Evolutionary conservation across 331 rosid genomes (phyloP), one percentile per base, ranked within the genome.

Genomic region (Stylosanthes scabra): DNA sequence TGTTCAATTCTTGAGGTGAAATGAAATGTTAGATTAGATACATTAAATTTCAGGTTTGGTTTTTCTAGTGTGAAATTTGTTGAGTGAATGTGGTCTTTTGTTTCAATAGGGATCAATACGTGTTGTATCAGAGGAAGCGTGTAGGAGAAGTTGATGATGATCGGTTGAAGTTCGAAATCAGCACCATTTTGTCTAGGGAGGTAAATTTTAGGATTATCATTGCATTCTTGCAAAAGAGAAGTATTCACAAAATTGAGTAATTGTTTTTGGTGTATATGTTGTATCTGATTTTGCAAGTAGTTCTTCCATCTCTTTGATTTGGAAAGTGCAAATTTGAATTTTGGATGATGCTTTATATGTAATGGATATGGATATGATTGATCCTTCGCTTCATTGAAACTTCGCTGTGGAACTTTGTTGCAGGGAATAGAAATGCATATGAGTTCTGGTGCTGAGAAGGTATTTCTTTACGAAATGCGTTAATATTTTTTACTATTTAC

Each of bases 381-480:
- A 20, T 47, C 40, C 65, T 51, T 74, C n/a, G n/a, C n/a, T n/a
- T n/a, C n/a, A n/a, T n/a, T n/a, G n/a, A n/a, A n/a, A n/a, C n/a
- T 51, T 74, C 16, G 85, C 8, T 27, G 28, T 44, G 70, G 55
- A 42, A 8, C 68, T 70, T 63, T 76, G 63, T 68, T 66, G 67
- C 94, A 95, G 99, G 99, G 99, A 78, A 84, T 95, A 68, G 99
- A 95, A 86, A 95, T 95, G 99, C 89, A 84, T 40, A 69, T 79
- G 86, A 77, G 84, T 79, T 87, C 96, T 3, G 78, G 86, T 63
- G 65, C 70, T 68, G 93, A 93, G 27, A 90, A 93, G 98, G 98
- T 90, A 90, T 82, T 78, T 67, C 69, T 80, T 85, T 66, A 11
- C 57, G 66, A 74, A 42, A 34, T 56, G 61, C 62, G 73, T 59